These are phyloP conservation scores for Camelina sativa DNA, from an alignment of 345 rosid genomes.

Conservation along the genomic window DNA sequence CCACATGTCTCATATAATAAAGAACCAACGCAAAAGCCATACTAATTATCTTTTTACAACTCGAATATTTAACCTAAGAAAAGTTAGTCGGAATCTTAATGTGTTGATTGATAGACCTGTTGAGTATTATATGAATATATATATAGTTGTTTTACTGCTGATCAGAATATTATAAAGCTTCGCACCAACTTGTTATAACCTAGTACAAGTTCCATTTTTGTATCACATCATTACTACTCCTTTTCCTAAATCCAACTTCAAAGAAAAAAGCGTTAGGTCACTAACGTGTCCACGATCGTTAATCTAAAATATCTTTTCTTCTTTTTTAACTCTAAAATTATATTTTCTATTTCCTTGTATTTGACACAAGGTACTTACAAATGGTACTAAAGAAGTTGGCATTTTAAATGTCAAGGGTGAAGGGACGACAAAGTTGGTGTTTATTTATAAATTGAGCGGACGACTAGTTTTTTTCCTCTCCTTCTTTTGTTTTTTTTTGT, in stretches of 20 bases:
- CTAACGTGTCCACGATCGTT: slow-evolving; percentile 19
- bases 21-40: slow-evolving; percentile 27
- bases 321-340: background rate
- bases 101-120: background rate
- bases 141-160: background rate
- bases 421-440: background rate
- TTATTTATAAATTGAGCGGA: background rate
- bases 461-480: background rate
- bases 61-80: slow-evolving; percentile 19
- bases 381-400: background rate
- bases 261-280: background rate
- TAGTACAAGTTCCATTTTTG: slow-evolving; percentile 40
- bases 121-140: slow-evolving; percentile 6
- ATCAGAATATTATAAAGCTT: slow-evolving; percentile 16
- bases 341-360: slow-evolving; percentile 7
- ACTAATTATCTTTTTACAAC: slow-evolving; percentile 7
- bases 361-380: slow-evolving; percentile 15
- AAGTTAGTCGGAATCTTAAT: slow-evolving; percentile 26
- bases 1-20: slow-evolving; percentile 23
- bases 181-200: slow-evolving; percentile 34
- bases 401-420: background rate
- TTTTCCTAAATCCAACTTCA: slow-evolving; percentile 26
- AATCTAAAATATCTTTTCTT: slow-evolving; percentile 16
- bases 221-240: slow-evolving; percentile 17
- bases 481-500: background rate